Percentiles rank a stretch among this genome's conserved stretches.
Evolutionary conservation across 768 basidiomycete genomes (phyloP).

Genomic region (Psilocybe cyanescens): DNA sequence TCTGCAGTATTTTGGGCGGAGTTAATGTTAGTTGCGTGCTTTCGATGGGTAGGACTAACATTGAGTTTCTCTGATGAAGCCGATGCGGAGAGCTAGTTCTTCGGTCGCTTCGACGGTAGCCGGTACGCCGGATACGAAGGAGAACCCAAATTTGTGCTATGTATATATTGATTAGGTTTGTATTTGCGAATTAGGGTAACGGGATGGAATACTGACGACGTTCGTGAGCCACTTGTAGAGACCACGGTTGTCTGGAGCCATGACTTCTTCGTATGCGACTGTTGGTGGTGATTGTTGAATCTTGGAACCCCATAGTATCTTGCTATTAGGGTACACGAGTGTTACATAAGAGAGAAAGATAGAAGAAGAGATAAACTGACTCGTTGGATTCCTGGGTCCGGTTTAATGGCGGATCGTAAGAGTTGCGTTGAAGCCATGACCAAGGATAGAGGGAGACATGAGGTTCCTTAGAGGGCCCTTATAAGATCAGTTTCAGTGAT

Average conservation of each 20-base stretch:
- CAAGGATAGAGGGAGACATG: constrained; percentile 90
- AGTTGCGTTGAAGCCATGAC: constrained; percentile 77
- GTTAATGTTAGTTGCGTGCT: neutral
- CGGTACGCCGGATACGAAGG: constrained; percentile 83
- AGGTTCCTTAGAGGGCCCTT: constrained; percentile 59
- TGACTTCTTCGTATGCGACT: constrained; percentile 72
- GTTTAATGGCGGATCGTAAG: constrained; percentile 74
- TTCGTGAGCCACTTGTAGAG: constrained; percentile 82
- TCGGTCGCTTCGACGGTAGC: constrained; percentile 85
- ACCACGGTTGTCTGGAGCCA: constrained; percentile 65
- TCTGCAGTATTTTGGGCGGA: constrained; percentile 50
- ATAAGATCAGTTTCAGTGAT: neutral
- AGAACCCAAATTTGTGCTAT: constrained; percentile 89
- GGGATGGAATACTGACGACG: constrained; percentile 60
- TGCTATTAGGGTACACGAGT: constrained; percentile 38
- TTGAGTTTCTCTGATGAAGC: constrained; percentile 86
- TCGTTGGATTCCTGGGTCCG: constrained; percentile 35
- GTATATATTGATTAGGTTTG: neutral
- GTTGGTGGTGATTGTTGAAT: constrained; percentile 78
- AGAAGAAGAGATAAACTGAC: constrained; percentile 37
- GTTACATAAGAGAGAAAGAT: neutral
- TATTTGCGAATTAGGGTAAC: neutral
- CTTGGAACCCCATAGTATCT: constrained; percentile 80
- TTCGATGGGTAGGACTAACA: constrained; percentile 29
- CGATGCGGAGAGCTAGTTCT: constrained; percentile 72